Evolutionary conservation across 192 early-diverging fungal genomes (phyloP), one percentile per base, ranked within the genome.

Genomic region (Coemansia interrupta): DNA sequence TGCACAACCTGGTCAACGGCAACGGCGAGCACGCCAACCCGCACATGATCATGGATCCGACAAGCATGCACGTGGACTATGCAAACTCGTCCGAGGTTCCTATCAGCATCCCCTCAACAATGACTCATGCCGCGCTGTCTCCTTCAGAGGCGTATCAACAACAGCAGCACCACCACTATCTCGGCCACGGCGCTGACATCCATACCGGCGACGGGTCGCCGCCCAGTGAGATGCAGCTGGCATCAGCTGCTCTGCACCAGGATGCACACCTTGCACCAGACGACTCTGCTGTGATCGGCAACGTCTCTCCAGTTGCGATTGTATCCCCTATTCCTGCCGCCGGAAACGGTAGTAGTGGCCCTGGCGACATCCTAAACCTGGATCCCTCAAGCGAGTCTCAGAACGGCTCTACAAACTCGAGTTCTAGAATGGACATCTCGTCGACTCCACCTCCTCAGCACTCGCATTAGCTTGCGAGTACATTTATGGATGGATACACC

Each of bases 61-160:
- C 65, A n/a, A 64, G 60, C 52, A 75, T 75, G 72, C 72, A 75
- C 17, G 41, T 69, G 6, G 72, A 69, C 51, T 66, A 64, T 39
- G 44, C 58, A 2, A 55, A 63, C 14, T 58, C 56, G 17, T 47
- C 71, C 7, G 71, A 66, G 17, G 65, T 49, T 14, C 51, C 65
- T 45, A 42, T 61, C 40, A 59, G 64, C 44, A 63, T 73, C 48
- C 59, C 64, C 6, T 48, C 70, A 20, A 55, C 64, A 9, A 54
- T 66, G 51, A 32, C 54, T 20, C 64, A 63, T 46, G 30, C 60
- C 23, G 53, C 23, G 24, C 18, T 67, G 47, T 42, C 20, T 29
- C 18, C 55, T 23, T 43, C 51, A 20, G 60, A 56, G 29, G 17
- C 56, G 3, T 60, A 63, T 40, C 56, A 51, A 9, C 49, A 43